Base-by-base conservation (phyloP, 306 rosid genomes). In the Sesbania bispinosa region DNA sequence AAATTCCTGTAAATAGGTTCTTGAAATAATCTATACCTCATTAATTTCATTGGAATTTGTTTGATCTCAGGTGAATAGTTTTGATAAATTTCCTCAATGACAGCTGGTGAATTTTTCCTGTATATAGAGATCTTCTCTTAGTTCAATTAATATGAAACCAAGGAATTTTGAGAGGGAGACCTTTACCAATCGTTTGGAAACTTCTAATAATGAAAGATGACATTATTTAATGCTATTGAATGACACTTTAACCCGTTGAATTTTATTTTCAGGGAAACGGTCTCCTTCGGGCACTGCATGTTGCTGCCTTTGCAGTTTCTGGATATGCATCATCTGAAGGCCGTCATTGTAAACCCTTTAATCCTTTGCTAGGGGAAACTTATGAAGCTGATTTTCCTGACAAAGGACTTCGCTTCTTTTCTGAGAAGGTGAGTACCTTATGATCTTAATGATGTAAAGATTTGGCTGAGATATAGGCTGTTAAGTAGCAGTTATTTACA, bases 261-360 rank as follows among this genome's bases (percentile, higher is more conserved):
- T 74, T 77, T 47, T 32, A 36, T 66, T 79, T 75, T 83, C 87
- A 94, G 99, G 99, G 97, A 59, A 85, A 91, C 81, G 83, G 89
- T 79, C 86, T 91, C 79, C 95, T 81, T 42, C 88, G 99, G 73
- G 74, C 75, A 48, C 78, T 94, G 61, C 82, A 94, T 76, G 99
- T 94, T 78, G 97, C 99, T 60, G 96, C 99, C 54, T 94, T 94
- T 85, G 99, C 99, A 3, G 88, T 91, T 73, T 94, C 99, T 62
- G 99, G 95, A 43, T 94, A 94, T 80, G 99, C 99, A 24, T 94
- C 99, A 29, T 89, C 95, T 24, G 96, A 91, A 87, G 97, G 96
- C 47, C 90, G 99, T 58, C 92, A 89, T 59, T 94, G 99, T 76
- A 94, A 94, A 83, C 99, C 99, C 41, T 94, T 94, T 80, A 94